A percentile compares a stretch with the other conserved stretches of the same genome.
phyloP scores from a whole-genome alignment of 371 early-diverging fungal species.

The Lichtheimia corymbifera region DNA sequence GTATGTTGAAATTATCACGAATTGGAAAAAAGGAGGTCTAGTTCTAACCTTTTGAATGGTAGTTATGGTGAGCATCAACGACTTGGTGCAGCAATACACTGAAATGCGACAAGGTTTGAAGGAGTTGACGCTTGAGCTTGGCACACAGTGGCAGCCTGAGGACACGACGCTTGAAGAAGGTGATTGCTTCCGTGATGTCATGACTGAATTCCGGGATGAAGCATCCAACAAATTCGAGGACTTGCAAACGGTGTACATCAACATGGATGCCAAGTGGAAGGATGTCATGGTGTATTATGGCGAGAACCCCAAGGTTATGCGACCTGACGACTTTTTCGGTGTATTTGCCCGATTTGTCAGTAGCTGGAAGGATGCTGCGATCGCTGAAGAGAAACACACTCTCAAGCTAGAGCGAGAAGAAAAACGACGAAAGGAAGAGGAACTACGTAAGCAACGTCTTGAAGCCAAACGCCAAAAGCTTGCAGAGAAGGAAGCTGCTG shows the following conservation, averaged over 20 bases:
- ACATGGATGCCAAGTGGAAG: constrained; percentile 51
- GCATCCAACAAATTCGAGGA: constrained; percentile 40
- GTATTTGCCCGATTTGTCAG: constrained; percentile 25
- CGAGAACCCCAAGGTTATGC: constrained; percentile 35
- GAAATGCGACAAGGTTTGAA: constrained; percentile 28
- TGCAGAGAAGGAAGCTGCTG: constrained; percentile 5
- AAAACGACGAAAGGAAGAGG: constrained; percentile 29
- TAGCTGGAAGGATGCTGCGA: constrained; percentile 29
- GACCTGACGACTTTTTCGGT: constrained; percentile 38
- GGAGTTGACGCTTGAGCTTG: constrained; percentile 22
- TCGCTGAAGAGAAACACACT: constrained; percentile 30
- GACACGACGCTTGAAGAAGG: constrained; percentile 21
- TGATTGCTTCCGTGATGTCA: constrained; percentile 36
- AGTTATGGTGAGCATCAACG: constrained; percentile 31
- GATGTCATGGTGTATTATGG: constrained; percentile 41
- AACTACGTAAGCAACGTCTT: constrained; percentile 21
- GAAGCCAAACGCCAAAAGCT: constrained; percentile 11
- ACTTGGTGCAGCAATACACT: constrained; percentile 32
- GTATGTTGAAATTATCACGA: constrained; percentile 28
- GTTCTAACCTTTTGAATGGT: neutral
- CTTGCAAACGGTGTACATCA: constrained; percentile 39
- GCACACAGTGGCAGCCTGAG: constrained; percentile 22
- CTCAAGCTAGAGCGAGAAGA: constrained; percentile 34
- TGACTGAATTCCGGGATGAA: constrained; percentile 34
- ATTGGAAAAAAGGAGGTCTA: constrained; percentile 4